phyloP scores from a whole-genome alignment of 2,329 filamentous ascomycete species.

The Purpureocillium lavendulum region DNA sequence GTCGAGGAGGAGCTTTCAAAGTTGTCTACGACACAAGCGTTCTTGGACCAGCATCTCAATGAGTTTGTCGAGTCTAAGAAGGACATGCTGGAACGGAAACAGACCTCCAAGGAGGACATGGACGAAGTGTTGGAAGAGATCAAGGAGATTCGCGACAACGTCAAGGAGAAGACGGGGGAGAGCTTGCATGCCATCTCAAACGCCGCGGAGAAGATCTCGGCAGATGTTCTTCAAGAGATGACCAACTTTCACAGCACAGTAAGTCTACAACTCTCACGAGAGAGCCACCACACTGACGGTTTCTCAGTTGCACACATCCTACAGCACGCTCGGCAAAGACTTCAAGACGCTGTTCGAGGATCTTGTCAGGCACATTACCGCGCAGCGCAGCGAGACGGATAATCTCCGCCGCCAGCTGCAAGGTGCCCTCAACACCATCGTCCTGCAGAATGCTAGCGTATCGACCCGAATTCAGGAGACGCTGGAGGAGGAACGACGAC shows the following conservation, averaged over 20 bases:
- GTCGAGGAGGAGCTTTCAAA: constrained; percentile 67
- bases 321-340: constrained; percentile 73
- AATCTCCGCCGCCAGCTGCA: constrained; percentile 64
- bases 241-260: constrained; percentile 66
- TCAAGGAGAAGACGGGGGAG: constrained; percentile 78
- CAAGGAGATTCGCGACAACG: constrained; percentile 76
- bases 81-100: constrained; percentile 59
- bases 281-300: not conserved
- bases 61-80: constrained; percentile 60
- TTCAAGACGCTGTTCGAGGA: constrained; percentile 82
- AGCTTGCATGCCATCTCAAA: constrained; percentile 75
- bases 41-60: constrained; percentile 61
- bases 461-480: constrained; percentile 59
- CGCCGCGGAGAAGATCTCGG: constrained; percentile 81
- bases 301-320: constrained; percentile 67
- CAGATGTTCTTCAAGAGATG: constrained; percentile 80
- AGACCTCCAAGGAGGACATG: constrained; percentile 72
- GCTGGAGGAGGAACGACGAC: constrained; percentile 67
- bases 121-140: constrained; percentile 89
- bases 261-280: constrained; percentile 21
- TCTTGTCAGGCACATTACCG: constrained; percentile 62
- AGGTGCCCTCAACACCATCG: constrained; percentile 57
- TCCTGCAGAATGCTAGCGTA: constrained; percentile 59
- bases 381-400: constrained; percentile 71
- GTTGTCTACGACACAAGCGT: constrained; percentile 58